Percentiles rank a stretch among this genome's conserved stretches.
These are phyloP conservation scores for Handroanthus guayacan DNA, from an alignment of 257 asterid species.

Conservation along the genomic window DNA sequence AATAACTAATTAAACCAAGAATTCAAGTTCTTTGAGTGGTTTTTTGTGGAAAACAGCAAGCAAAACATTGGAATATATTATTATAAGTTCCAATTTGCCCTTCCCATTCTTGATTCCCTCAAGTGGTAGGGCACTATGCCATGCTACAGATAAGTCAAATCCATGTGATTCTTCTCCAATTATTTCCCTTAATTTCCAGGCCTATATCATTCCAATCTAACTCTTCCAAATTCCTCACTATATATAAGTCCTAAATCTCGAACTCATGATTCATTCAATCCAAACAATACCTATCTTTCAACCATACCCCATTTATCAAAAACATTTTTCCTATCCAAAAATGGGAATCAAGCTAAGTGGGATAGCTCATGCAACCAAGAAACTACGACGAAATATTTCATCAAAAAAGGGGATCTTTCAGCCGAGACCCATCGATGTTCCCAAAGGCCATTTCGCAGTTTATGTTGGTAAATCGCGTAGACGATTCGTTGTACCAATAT, in stretches of 20 bases:
- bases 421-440: constrained; percentile 36
- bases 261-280: constrained; percentile 11
- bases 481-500: constrained; percentile 55
- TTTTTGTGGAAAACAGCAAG: constrained; percentile 28
- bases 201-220: constrained; percentile 42
- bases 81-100: constrained; percentile 20
- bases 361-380: constrained; percentile 68
- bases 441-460: constrained; percentile 58
- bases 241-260: constrained; percentile 16
- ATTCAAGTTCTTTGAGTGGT: constrained; percentile 25
- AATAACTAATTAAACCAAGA: background rate
- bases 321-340: background rate
- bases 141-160: constrained; percentile 63
- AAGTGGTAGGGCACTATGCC: constrained; percentile 75
- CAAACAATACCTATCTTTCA: background rate
- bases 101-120: constrained; percentile 29
- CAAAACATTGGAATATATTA: constrained; percentile 26
- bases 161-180: constrained; percentile 68
- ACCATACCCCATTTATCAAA: background rate
- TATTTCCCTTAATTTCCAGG: constrained; percentile 56
- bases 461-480: constrained; percentile 48
- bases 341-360: constrained; percentile 60
- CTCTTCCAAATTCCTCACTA: background rate
- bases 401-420: constrained; percentile 47
- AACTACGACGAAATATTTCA: constrained; percentile 48